Base-by-base conservation (phyloP, 257 asterid species). In the Thymus mandschuricus region DNA sequence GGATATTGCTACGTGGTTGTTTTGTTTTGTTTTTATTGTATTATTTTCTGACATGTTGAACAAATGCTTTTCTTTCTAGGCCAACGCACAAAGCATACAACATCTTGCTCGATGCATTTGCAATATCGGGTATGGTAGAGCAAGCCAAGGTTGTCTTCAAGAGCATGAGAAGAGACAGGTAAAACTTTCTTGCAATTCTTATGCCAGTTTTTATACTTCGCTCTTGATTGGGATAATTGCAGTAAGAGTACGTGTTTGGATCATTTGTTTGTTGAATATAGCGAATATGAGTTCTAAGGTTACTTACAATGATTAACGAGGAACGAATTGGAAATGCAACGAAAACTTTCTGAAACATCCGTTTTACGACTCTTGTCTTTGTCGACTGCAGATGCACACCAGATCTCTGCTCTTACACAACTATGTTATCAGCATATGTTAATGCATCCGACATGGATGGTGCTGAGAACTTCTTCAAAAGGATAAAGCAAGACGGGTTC, bases 91-190 rank as follows among this genome's bases (percentile, higher is more conserved):
- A 94, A 82, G 93, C 97, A 29, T 91, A 94, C 73, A 94, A 91
- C 70, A 91, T 94, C 82, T 85, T 94, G 89, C 96, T 94, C 38
- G 98, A 94, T 81, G 97, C 99, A 60, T 94, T 94, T 85, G 97
- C 99, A n/a, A 86, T 89, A 73, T 91, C 97, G 21, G 99, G 99
- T 73, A 94, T 94, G 99, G 96, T 88, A 54, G 99, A 94, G 74
- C 99, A 88, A 79, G 96, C 98, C 34, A 87, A 85, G 21, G 60
- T 70, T 30, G 96, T 94, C 74, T 94, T 94, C 84, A 91, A 94
- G 87, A 91, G 99, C 92, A 94, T 94, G 99, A 84, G 97, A 73
- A 88, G 98, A 74, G 97, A 94, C 89, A 84, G 95, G 99, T 91
- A 48, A 75, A 35, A 15, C 60, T 35, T 56, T 49, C 57, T 44